Conservation (phyloP, 1,284 basidiomycete species). For the Tylopilus sp. region DNA sequence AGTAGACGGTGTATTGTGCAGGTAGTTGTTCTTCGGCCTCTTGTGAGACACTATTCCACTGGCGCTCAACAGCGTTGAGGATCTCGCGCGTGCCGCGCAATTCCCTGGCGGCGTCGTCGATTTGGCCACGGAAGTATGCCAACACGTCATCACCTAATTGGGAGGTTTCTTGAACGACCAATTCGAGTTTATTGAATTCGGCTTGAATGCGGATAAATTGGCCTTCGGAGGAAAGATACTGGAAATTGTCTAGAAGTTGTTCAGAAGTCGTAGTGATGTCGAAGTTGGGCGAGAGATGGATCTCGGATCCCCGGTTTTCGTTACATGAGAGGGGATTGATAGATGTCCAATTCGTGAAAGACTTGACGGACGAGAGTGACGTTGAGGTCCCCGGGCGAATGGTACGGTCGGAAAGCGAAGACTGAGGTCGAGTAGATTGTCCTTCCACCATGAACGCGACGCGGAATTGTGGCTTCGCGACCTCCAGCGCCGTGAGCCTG, state of each 20-base stretch:
- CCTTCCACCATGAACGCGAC: constrained; percentile 51
- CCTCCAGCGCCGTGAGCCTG: constrained; percentile 65
- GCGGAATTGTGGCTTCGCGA: constrained; percentile 60
- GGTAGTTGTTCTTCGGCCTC: constrained; percentile 42
- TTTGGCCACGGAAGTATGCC: constrained; percentile 46
- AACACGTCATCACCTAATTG: constrained; percentile 45
- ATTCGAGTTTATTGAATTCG: constrained; percentile 43
- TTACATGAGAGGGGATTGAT: constrained; percentile 17
- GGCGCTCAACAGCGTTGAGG: constrained; percentile 37
- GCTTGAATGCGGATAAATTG: constrained; percentile 35
- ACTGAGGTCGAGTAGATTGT: constrained; percentile 45
- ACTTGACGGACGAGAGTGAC: constrained; percentile 41
- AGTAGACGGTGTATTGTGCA: constrained; percentile 11
- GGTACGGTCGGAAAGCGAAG: constrained; percentile 54
- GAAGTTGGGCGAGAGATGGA: constrained; percentile 34
- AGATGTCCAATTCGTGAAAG: constrained; percentile 36
- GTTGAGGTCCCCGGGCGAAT: constrained; percentile 46
- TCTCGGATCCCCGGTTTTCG: constrained; percentile 19
- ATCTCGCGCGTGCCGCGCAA: constrained; percentile 44
- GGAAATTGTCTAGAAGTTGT: constrained; percentile 52
- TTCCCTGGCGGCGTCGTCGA: constrained; percentile 48
- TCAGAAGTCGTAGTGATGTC: constrained; percentile 45
- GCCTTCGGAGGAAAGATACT: constrained; percentile 41
- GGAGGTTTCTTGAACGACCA: constrained; percentile 44
- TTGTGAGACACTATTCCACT: constrained; percentile 42